Percentiles rank a stretch among this genome's conserved stretches.
phyloP scores from a whole-genome alignment of 2,329 filamentous ascomycete genomes.

The Diplodia corticola region DNA sequence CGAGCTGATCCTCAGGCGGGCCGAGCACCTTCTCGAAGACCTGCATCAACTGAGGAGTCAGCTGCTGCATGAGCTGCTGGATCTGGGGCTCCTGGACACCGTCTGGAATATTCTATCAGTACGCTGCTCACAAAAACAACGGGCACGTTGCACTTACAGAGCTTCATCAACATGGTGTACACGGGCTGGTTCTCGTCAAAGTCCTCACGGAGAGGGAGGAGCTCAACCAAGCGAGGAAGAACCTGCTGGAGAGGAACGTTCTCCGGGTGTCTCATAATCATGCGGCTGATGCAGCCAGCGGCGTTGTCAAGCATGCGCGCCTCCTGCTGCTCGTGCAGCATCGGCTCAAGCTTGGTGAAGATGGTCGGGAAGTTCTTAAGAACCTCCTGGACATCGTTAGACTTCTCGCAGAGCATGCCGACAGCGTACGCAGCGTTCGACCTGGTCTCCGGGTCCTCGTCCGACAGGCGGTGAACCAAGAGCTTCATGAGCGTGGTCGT shows the following conservation, averaged over 20 bases:
- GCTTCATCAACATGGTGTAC: slow-evolving; percentile 83
- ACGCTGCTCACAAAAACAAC: not conserved
- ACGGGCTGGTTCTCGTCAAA: slow-evolving; percentile 96
- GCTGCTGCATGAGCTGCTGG: slow-evolving; percentile 67
- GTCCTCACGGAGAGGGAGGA: slow-evolving; percentile 87
- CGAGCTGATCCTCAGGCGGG: slow-evolving; percentile 73
- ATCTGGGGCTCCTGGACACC: slow-evolving; percentile 57
- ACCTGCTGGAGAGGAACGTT: slow-evolving; percentile 78
- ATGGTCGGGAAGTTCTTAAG: slow-evolving; percentile 75
- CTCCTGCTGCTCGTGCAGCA: slow-evolving; percentile 74
- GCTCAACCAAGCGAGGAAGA: slow-evolving; percentile 73
- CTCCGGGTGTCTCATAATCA: slow-evolving; percentile 89
- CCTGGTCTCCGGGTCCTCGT: slow-evolving; percentile 88
- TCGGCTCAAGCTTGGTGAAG: slow-evolving; percentile 80
- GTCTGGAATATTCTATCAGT: slow-evolving; percentile 1
- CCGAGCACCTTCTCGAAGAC: slow-evolving; percentile 73
- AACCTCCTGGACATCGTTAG: slow-evolving; percentile 71
- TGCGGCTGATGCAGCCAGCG: slow-evolving; percentile 83
- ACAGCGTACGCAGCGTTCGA: slow-evolving; percentile 93
- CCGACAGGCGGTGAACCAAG: slow-evolving; percentile 80
- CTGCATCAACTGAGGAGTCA: slow-evolving; percentile 68
- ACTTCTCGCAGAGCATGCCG: slow-evolving; percentile 81
- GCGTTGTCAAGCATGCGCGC: slow-evolving; percentile 90
- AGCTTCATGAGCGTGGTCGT: slow-evolving; percentile 76
- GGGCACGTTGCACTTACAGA: slow-evolving; percentile 62